A percentile compares a stretch with the other conserved stretches of the same genome.
These are phyloP conservation scores for Fusarium pseudocircinatum DNA, from an alignment of 2,329 filamentous ascomycete genomes.

Conservation along the genomic window DNA sequence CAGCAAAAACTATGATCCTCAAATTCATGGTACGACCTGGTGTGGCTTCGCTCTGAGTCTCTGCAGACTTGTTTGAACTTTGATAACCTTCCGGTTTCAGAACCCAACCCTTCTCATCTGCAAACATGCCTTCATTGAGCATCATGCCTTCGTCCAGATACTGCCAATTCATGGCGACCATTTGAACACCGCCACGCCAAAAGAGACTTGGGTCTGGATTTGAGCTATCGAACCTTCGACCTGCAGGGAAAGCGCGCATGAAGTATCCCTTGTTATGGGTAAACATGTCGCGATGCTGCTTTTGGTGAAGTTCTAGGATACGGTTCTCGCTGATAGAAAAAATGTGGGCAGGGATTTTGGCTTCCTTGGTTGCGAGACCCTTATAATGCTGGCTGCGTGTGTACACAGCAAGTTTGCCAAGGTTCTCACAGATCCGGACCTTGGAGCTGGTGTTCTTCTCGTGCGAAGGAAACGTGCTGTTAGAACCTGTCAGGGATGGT, in stretches of 20 bases:
- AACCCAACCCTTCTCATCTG: conserved; percentile 83
- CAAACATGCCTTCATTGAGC: conserved; percentile 98
- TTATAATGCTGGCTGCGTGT: conserved; percentile 86
- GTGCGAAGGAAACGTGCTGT: conserved; percentile 18
- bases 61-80: conserved; percentile 52
- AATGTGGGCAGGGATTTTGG: conserved; percentile 72
- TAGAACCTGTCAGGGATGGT: conserved; percentile 20
- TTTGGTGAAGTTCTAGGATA: conserved; percentile 67
- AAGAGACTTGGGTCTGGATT: conserved; percentile 93
- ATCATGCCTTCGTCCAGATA: conserved; percentile 94
- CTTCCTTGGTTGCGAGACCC: conserved; percentile 71
- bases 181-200: conserved; percentile 95
- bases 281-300: conserved; percentile 79
- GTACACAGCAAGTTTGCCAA: conserved; percentile 83
- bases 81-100: conserved; percentile 83
- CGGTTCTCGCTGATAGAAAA: conserved; percentile 89
- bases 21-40: conserved; percentile 69
- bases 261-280: conserved; percentile 87
- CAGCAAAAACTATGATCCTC: conserved; percentile 77
- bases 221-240: conserved; percentile 81
- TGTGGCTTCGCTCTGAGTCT: conserved; percentile 57
- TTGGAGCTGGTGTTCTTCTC: conserved; percentile 60
- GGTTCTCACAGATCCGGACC: conserved; percentile 71
- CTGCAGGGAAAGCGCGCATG: conserved; percentile 91
- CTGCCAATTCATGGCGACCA: conserved; percentile 99